These are phyloP conservation scores for Solanum pinnatisectum DNA, from an alignment of 257 asterid species.

Conservation along the genomic window DNA sequence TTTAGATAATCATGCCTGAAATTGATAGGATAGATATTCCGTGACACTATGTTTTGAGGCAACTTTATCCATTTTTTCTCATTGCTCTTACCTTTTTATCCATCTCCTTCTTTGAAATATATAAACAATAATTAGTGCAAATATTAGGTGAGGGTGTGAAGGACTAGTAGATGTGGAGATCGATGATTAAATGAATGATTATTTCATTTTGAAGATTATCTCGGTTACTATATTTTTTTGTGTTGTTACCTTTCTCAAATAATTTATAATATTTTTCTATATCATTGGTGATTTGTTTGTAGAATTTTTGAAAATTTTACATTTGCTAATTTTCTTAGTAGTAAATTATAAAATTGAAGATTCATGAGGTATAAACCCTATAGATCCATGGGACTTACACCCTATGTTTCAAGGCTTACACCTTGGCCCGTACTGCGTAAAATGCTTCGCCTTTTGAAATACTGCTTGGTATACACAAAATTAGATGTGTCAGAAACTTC, in stretches of 20 bases:
- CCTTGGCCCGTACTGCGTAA: background rate
- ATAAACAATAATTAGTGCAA: background rate
- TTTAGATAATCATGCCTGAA: background rate
- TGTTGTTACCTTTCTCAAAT: background rate
- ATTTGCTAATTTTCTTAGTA: too few relatives aligned
- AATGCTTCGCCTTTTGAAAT: background rate
- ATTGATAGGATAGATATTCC: background rate
- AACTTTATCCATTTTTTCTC: background rate
- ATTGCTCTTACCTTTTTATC: background rate
- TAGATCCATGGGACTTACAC: too few relatives aligned
- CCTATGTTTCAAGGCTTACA: background rate
- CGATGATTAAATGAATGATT: too few relatives aligned
- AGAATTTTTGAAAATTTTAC: background rate
- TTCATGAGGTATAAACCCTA: background rate
- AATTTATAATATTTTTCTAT: background rate
- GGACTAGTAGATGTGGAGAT: background rate
- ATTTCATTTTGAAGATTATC: background rate
- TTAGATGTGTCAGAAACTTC: background rate
- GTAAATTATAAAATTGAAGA: too few relatives aligned
- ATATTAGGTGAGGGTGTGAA: too few relatives aligned
- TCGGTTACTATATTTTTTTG: background rate
- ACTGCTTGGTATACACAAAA: background rate
- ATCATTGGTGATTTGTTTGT: background rate
- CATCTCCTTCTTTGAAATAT: background rate
- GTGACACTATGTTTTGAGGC: background rate